Evolutionary conservation across 1,139 yeast species (phyloP), one percentile per base, ranked within the genome.

Genomic region (Saccharomycopsis phalli): DNA sequence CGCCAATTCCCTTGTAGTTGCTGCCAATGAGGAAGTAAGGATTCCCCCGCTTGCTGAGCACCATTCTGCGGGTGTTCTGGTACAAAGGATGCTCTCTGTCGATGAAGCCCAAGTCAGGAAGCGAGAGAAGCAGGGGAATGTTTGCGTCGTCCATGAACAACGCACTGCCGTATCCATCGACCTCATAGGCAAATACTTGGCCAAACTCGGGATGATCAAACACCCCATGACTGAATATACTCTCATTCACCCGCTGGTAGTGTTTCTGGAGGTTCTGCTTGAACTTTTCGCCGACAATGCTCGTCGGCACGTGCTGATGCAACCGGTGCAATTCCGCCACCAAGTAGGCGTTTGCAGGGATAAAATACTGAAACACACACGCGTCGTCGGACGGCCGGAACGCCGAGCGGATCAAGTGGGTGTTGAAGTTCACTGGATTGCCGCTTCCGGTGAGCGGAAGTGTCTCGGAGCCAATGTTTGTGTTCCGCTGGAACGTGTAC

Each of bases 361-460:
- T 71, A 54, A 84, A 81, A 48, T 78, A 77, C 57, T 84, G 95
- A 42, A 72, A 72, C 18, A 80, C 74, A 29, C 91, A 77, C 1
- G 95, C 87, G 59, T 86, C 95, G 56, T 86, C 95, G 25, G 93
- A 80, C 4, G 95, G 95, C 51, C 95, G 63, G 56, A 86, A 86
- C 0, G 94, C 93, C n/a, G 93, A 81, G 41, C 94, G 65, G 6
- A 86, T 65, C 46, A 86, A 63, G 0, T 93, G 87, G 0, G 87
- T 78, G 33, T 71, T 74, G 40, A 55, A 69, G 49, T 77, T 78
- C 1, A 82, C 91, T 0, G 95, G 95, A 53, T 84, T 81, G 1
- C 95, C 95, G 1, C 71, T 70, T 0, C 95, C 95, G 1, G 71
- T 72, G 38, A 86, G 62, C 4, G 87, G 78, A 43, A 83, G 66